Conservation (phyloP, 768 basidiomycete genomes). For the Piloderma croceum region DNA sequence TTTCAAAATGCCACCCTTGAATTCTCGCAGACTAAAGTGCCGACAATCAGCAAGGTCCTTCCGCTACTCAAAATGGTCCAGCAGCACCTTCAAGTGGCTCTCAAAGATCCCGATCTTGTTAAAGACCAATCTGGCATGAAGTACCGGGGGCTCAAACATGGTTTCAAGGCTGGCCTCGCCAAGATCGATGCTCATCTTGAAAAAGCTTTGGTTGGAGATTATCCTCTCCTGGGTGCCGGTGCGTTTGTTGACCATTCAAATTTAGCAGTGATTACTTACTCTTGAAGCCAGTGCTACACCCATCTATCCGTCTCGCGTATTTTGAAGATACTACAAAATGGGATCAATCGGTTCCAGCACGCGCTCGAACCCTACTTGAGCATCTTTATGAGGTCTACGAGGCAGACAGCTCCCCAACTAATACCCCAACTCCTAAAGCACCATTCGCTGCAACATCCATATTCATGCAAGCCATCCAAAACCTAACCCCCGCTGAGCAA, state of each 20-base stretch:
- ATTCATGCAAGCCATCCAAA: background rate
- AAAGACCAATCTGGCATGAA: no score
- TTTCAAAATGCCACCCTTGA: slow-evolving; percentile 9
- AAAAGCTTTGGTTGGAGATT: slow-evolving; percentile 12
- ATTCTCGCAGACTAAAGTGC: slow-evolving; percentile 9
- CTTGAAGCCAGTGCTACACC: slow-evolving; percentile 7
- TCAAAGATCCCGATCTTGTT: background rate
- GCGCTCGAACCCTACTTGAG: background rate
- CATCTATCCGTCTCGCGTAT: slow-evolving; percentile 5
- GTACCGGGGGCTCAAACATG: background rate
- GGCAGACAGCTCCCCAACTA: background rate
- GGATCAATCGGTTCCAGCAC: background rate
- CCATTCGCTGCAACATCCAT: background rate
- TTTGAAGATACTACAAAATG: slow-evolving; percentile 5
- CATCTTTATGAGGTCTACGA: background rate
- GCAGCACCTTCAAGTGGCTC: slow-evolving; percentile 1
- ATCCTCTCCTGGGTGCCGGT: slow-evolving; percentile 10
- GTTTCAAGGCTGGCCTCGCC: slow-evolving; percentile 4
- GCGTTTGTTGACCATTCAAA: background rate
- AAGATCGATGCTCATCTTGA: slow-evolving; percentile 7
- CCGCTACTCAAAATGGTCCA: slow-evolving; percentile 13
- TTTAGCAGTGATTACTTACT: background rate
- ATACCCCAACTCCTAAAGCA: no score
- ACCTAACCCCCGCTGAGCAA: background rate
- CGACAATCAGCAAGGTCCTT: slow-evolving; percentile 8